Base-by-base conservation (phyloP, 2,329 filamentous ascomycete species). In the Aspergillus aculeatinus region DNA sequence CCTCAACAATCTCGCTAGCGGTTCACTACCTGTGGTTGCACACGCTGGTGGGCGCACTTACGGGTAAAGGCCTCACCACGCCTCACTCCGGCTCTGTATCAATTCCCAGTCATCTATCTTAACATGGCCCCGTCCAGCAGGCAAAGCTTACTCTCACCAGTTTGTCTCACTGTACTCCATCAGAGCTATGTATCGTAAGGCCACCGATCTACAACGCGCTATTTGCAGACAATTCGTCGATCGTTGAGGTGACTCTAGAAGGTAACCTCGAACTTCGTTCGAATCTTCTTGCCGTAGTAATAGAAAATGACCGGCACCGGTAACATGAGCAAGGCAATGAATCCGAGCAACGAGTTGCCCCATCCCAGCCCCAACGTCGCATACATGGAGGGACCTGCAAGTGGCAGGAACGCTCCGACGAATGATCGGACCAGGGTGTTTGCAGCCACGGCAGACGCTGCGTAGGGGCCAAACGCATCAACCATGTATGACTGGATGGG, bases 361-460 rank as follows among this genome's bases (percentile, higher is more conserved):
- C 53, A 55, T 16, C 53, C 53, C 5, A 48, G 44, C 42, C 53
- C 53, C 42, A 55, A 19, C 0, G 53, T 23, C 10, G 53, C 29
- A 21, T 55, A 55, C 53, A 55, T 55, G 25, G 42, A 29, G n/a
- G 53, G 53, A 23, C 53, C 53, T 25, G 53, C 53, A 44, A 55
- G 25, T 4, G 53, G 53, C 16, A 55, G 44, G 3, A 55, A 23
- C 11, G 53, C 53, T 10, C 53, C 53, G 27, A 55, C 33, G 27
- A 55, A 21, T 31, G 53, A 48, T 21, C 53, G 42, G 2, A 47
- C 48, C 10, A 55, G 25, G 25, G 48, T 47, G 23, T 48, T 47
- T 7, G 53, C 53, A 31, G 53, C 53, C 23, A 44, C 48, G 14
- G 39, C 53, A 4, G 53, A 55, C 4, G 53, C 53, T 5, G 53